Base-by-base conservation (phyloP, 352 stramenopile genomes). In the Phytophthora quininea region DNA sequence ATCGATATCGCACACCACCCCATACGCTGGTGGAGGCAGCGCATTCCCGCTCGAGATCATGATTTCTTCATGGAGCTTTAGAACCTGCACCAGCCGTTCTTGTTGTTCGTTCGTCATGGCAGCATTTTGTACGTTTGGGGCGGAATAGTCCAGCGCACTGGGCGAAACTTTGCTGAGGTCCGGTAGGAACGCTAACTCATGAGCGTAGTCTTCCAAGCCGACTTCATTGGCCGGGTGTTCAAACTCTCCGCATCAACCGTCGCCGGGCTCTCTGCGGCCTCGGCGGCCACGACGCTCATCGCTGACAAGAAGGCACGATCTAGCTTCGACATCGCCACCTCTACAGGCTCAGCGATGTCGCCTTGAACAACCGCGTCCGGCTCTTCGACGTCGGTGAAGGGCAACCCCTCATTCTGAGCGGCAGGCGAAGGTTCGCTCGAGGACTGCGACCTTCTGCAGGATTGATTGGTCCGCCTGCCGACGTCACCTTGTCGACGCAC, bases 21-120 rank as follows among this genome's bases (percentile, higher is more conserved):
- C 2, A 3, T 47, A 47, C 6, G 40, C 40, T 47, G 40, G 40
- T 19, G 40, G 40, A 19, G 40, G 15, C 12, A 47, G 1, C 40
- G 40, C 40, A 47, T 47, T 47, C 40, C 40, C 40, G 15, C 40
- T 47, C 19, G 40, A 47, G 40, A 47, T 47, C 40, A 47, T 47
- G 19, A 24, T 24, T 6, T 14, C 6, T 47, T 47, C 10, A 47
- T 24, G 40, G 19, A 24, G 19, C 19, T 24, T 24, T 24, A 24
- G 19, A 0, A 24, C 19, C 19, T 24, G 19, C 19, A 24, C 19
- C 19, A 24, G 19, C 19, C 19, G 19, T 24, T 24, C 19, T 24
- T 24, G 19, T 24, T 24, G 19, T 24, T 24, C 19, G 19, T 0
- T 24, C 19, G 19, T 24, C 19, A 0, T 24, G 19, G 19, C 19